phyloP scores from a whole-genome alignment of 148 eudicot species.

The Fagopyrum tataricum region DNA sequence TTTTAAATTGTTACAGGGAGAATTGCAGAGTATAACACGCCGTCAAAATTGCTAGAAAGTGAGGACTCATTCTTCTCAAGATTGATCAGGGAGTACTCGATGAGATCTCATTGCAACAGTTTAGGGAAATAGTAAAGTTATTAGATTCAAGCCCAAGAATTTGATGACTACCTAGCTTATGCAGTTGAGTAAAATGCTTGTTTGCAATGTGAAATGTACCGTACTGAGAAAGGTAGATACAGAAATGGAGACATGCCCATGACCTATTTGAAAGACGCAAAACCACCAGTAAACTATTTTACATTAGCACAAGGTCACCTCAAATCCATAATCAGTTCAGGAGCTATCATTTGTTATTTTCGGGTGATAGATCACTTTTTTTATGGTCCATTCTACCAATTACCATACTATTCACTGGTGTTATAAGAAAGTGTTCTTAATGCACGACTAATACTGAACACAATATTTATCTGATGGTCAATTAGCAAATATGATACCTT shows the following conservation, averaged over 20 bases:
- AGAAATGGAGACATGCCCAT: not conserved
- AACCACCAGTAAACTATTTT: not conserved
- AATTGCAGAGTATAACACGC: conserved; percentile 83
- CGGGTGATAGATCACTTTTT: too few species aligned
- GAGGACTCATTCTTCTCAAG: conserved; percentile 87
- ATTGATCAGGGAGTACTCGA: conserved; percentile 80
- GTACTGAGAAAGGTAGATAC: not conserved
- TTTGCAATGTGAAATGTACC: not conserved
- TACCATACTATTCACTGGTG: too few species aligned
- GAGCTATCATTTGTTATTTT: too few species aligned
- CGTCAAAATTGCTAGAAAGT: conserved; percentile 75
- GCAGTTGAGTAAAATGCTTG: not conserved
- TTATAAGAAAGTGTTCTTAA: too few species aligned
- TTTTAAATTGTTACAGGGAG: conserved; percentile 58
- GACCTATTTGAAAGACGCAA: not conserved
- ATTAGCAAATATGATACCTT: too few species aligned
- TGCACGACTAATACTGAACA: too few species aligned
- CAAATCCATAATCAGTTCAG: too few species aligned
- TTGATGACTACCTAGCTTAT: not conserved
- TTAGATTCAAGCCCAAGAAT: not conserved
- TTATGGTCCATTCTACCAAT: too few species aligned
- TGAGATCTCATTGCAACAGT: conserved; percentile 59
- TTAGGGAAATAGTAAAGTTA: conserved; percentile 24
- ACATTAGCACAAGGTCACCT: too few species aligned
- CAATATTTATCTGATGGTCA: too few species aligned